Evolutionary conservation across 2,329 filamentous ascomycete genomes (phyloP).

Genomic region (Nothopassalora personata): DNA sequence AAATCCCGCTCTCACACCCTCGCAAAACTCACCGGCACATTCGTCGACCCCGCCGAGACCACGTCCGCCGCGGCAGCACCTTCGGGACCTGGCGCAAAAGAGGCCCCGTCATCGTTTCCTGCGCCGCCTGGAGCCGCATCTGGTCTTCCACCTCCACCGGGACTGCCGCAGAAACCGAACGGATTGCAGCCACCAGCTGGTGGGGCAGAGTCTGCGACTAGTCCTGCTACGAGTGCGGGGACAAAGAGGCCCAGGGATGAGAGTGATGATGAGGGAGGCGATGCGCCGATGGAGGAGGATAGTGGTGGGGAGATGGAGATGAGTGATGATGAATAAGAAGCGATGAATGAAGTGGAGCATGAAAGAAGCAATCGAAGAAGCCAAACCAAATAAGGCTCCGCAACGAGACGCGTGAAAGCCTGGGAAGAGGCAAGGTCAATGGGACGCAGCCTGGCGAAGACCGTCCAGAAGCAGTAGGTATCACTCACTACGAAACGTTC

Average conservation of each 20-base stretch:
- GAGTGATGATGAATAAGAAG: conserved; percentile 56
- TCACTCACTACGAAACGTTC: neutral
- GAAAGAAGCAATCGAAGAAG: neutral
- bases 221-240: conserved; percentile 45
- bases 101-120: conserved; percentile 30
- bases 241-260: conserved; percentile 47
- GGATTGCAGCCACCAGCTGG: conserved; percentile 33
- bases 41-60: conserved; percentile 50
- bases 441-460: neutral
- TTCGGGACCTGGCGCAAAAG: neutral
- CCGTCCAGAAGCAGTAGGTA: conserved; percentile 3
- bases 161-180: conserved; percentile 24
- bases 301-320: conserved; percentile 58
- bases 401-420: neutral
- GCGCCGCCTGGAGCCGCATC: conserved; percentile 23
- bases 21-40: conserved; percentile 86
- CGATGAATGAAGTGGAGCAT: conserved; percentile 44
- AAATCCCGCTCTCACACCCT: conserved; percentile 85
- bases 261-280: conserved; percentile 37
- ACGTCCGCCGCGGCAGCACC: conserved; percentile 4
- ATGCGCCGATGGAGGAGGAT: conserved; percentile 41
- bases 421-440: neutral
- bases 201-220: conserved; percentile 43
- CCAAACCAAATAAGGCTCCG: neutral
- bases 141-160: conserved; percentile 11